These are phyloP conservation scores for Tuber calosporum DNA, from an alignment of 495 filamentous ascomycete genomes.

Conservation along the genomic window DNA sequence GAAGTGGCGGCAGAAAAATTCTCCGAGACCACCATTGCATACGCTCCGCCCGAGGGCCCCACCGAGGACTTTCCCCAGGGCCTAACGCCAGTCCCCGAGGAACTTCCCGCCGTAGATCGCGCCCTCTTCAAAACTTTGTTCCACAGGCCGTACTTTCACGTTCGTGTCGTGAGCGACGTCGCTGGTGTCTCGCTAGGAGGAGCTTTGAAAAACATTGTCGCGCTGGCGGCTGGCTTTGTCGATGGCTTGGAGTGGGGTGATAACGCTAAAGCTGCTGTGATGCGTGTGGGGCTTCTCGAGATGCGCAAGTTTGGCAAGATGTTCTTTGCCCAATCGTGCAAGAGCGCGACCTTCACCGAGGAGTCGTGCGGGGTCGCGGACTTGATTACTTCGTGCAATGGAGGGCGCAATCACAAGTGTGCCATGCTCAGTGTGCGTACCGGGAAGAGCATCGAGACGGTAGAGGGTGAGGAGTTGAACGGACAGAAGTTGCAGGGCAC, in stretches of 20 bases:
- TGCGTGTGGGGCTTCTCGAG: conserved; percentile 89
- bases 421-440: conserved; percentile 80
- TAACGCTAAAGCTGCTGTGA: conserved; percentile 93
- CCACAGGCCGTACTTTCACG: conserved; percentile 96
- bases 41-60: conserved; percentile 67
- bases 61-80: conserved; percentile 46
- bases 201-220: conserved; percentile 95
- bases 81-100: conserved; percentile 63
- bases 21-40: conserved; percentile 93
- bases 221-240: conserved; percentile 88
- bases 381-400: conserved; percentile 85
- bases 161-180: conserved; percentile 82
- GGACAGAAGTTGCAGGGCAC: conserved; percentile 96
- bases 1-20: conserved; percentile 93
- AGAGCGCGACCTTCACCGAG: conserved; percentile 81
- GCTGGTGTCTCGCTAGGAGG: conserved; percentile 93
- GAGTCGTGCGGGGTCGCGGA: conserved; percentile 95
- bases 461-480: conserved; percentile 85
- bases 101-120: conserved; percentile 79
- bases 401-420: conserved; percentile 88
- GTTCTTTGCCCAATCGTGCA: conserved; percentile 77
- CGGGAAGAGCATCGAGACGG: conserved; percentile 69
- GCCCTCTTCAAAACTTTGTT: conserved; percentile 72
- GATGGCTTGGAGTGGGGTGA: conserved; percentile 95
- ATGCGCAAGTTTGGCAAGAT: conserved; percentile 89